phyloP scores from a whole-genome alignment of 257 asterid genomes.

The Solanum chaucha region DNA sequence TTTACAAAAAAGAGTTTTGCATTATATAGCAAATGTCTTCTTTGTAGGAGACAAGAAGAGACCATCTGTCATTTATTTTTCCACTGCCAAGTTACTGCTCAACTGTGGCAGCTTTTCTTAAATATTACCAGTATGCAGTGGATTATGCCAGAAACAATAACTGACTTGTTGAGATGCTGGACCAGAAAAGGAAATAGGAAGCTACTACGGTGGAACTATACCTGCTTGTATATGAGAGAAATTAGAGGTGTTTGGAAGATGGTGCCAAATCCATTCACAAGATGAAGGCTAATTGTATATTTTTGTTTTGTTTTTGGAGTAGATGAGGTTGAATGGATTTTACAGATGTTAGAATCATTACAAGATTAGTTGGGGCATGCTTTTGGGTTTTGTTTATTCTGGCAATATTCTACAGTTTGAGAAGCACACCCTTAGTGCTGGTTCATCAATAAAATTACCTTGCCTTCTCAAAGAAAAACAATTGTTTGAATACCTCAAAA shows the following conservation, averaged over 20 bases:
- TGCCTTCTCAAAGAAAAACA: background rate
- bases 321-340: background rate
- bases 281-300: background rate
- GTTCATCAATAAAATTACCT: background rate
- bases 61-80: background rate
- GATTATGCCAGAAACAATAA: background rate
- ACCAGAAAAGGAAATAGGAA: background rate
- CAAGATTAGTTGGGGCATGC: background rate
- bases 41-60: background rate
- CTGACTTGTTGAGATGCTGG: background rate
- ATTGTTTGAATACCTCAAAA: constrained; percentile 47
- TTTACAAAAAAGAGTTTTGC: background rate
- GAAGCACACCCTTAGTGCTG: background rate
- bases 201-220: background rate
- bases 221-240: background rate
- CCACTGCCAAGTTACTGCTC: background rate
- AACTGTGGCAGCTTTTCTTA: background rate
- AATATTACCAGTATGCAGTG: background rate
- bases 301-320: background rate
- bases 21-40: background rate
- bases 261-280: background rate
- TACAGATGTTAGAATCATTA: background rate
- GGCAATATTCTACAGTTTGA: background rate
- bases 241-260: background rate
- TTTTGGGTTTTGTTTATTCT: background rate